Percentiles rank a stretch among this genome's conserved stretches.
These are phyloP conservation scores for Myriangium duriaei DNA, from an alignment of 2,329 filamentous ascomycete genomes.

Conservation along the genomic window DNA sequence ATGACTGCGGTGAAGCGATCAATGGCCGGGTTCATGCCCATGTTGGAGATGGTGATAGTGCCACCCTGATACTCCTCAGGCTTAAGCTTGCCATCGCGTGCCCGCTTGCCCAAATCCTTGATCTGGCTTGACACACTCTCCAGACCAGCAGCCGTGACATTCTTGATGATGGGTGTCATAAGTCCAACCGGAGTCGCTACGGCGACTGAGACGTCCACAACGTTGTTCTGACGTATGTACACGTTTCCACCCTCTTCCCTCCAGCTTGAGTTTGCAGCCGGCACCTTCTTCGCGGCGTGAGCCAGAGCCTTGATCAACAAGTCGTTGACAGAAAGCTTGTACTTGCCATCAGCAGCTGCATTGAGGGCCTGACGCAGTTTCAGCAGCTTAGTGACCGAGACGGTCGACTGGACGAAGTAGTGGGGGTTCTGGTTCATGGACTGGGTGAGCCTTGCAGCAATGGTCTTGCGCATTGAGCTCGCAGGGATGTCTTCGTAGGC, in stretches of 20 bases:
- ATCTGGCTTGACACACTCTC: conserved; percentile 76
- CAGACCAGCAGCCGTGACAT: conserved; percentile 75
- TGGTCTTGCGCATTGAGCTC: conserved; percentile 94
- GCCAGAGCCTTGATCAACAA: conserved; percentile 96
- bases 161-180: conserved; percentile 94
- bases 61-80: conserved; percentile 98
- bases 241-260: conserved; percentile 59
- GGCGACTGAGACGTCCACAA: conserved; percentile 87
- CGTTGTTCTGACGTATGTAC: conserved; percentile 84
- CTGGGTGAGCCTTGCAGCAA: conserved; percentile 79
- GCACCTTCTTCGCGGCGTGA: conserved; percentile 82
- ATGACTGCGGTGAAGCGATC: conserved; percentile 97
- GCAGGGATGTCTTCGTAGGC: conserved; percentile 74
- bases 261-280: conserved; percentile 93
- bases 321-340: conserved; percentile 99
- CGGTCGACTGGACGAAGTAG: conserved; percentile 85
- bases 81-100: conserved; percentile 95
- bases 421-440: conserved; percentile 91
- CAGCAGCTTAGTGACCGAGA: conserved; percentile 89
- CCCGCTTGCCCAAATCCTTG: conserved; percentile 95
- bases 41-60: conserved; percentile 98
- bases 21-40: conserved; percentile 97
- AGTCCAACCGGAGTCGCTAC: conserved; percentile 86
- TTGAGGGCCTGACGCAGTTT: conserved; percentile 95
- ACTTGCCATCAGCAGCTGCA: conserved; percentile 74